Conservation (phyloP, 176 grass and related monocot species). For the Tillandsia fasciculata region DNA sequence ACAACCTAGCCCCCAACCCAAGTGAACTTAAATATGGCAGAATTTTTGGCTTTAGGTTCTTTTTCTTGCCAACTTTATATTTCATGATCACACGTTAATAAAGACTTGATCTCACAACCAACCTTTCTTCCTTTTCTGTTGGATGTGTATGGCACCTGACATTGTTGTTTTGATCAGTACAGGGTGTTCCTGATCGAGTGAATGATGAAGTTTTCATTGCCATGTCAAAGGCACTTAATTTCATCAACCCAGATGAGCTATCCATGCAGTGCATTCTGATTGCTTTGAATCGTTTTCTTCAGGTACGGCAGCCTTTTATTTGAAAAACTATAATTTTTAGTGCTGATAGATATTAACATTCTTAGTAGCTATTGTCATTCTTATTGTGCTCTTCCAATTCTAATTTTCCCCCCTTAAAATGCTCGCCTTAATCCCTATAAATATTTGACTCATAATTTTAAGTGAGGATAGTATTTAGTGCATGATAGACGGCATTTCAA, state of each 20-base stretch:
- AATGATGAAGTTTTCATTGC: constrained; percentile 97
- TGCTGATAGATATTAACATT: too few species aligned
- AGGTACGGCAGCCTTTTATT: constrained; percentile 36
- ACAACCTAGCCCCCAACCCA: too few species aligned
- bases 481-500: constrained; percentile 9
- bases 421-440: background rate
- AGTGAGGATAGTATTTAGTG: background rate
- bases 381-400: too few species aligned
- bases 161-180: constrained; percentile 48
- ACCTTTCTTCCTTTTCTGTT: background rate
- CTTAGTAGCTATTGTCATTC: too few species aligned
- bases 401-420: background rate
- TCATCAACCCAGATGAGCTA: constrained; percentile 97
- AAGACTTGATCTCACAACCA: background rate
- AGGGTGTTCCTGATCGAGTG: constrained; percentile 86
- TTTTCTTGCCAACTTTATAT: background rate
- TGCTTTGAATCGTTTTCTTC: constrained; percentile 92
- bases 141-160: constrained; percentile 25
- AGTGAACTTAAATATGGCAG: background rate
- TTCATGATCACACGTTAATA: background rate
- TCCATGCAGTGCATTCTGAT: constrained; percentile 99
- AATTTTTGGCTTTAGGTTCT: background rate
- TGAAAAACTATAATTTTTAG: background rate
- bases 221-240: constrained; percentile 96
- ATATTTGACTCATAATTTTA: background rate